Base-by-base conservation (phyloP, 805 yeast species). In the Wickerhamiella sergipiensis region DNA sequence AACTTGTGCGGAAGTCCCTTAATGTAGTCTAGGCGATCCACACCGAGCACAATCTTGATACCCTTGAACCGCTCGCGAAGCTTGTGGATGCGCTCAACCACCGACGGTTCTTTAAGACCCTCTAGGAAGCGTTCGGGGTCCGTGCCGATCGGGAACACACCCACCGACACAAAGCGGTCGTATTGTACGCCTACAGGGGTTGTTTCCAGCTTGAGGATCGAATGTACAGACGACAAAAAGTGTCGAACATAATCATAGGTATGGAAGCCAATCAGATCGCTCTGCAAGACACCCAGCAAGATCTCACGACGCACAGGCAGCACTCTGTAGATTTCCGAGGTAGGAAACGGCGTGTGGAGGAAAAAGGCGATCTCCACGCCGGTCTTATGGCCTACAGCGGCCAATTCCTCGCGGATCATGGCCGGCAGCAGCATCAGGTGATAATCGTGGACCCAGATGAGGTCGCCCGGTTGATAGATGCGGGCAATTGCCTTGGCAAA, bases 211-310 rank as follows among this genome's bases (percentile, higher is more conserved):
- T 85, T 77, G 49, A 92, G 74, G 18, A 92, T 84, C 51, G 95
- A 75, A 53, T 88, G 81, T 10, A 92, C 95, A 0, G 95, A 81
- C 18, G 94, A 83, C 50, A 94, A 68, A 68, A 94, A 92, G 71
- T 92, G 99, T 59, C 98, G 76, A 12, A 95, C 97, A 63, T 92
- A 92, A 66, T 92, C 99, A 66, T 92, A 94, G n/a, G 98, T 92
- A 67, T 92, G 99, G 76, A 92, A 92, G 0, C 99, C 99, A 62
- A 92, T 80, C 60, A 94, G 74, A 64, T 92, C 95, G 69, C 97
- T 90, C 60, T 92, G 83, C 62, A 92, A 71, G 2, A 92, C 95
- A 51, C 99, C 99, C 55, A 77, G 78, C 59, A 92, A 71, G 48
- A 92, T 87, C 66, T 94, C 97, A 59, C 82, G 80, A 67, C 99